Percentiles rank a stretch among this genome's conserved stretches.
phyloP scores from a whole-genome alignment of 257 asterid species.

The Catharanthus roseus region DNA sequence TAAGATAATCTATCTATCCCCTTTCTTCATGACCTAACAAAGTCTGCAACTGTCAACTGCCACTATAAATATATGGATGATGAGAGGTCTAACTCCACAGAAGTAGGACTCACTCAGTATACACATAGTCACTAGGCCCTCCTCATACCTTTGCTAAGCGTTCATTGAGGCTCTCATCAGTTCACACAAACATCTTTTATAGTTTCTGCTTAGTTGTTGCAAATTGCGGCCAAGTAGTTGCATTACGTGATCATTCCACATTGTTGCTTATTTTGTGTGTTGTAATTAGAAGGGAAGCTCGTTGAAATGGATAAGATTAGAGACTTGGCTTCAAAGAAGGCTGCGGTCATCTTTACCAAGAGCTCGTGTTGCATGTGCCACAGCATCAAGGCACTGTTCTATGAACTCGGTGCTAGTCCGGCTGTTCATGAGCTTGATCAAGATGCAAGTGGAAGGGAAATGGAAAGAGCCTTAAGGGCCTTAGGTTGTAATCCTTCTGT shows the following conservation, averaged over 20 bases:
- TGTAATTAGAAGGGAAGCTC: not conserved
- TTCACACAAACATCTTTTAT: not conserved
- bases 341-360: constrained; percentile 73
- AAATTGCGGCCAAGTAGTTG: not conserved
- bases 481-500: constrained; percentile 68
- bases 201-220: not conserved
- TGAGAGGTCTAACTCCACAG: constrained; percentile 22
- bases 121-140: constrained; percentile 15
- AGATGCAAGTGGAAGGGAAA: constrained; percentile 47
- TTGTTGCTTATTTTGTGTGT: not conserved
- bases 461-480: constrained; percentile 53
- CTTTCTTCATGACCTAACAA: constrained; percentile 19
- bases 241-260: not conserved
- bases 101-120: constrained; percentile 9
- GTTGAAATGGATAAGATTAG: constrained; percentile 48
- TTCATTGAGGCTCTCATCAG: not conserved
- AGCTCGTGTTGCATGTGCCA: constrained; percentile 93
- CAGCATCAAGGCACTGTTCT: constrained; percentile 68
- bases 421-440: constrained; percentile 68
- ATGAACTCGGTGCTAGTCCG: constrained; percentile 76
- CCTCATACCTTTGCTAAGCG: not conserved
- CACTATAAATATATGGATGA: constrained; percentile 48
- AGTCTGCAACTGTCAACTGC: constrained; percentile 29
- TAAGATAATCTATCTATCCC: constrained; percentile 1
- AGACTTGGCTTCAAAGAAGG: constrained; percentile 65